Evolutionary conservation across 805 yeast species (phyloP), one percentile per base, ranked within the genome.

Genomic region (Yamadazyma ubonensis): DNA sequence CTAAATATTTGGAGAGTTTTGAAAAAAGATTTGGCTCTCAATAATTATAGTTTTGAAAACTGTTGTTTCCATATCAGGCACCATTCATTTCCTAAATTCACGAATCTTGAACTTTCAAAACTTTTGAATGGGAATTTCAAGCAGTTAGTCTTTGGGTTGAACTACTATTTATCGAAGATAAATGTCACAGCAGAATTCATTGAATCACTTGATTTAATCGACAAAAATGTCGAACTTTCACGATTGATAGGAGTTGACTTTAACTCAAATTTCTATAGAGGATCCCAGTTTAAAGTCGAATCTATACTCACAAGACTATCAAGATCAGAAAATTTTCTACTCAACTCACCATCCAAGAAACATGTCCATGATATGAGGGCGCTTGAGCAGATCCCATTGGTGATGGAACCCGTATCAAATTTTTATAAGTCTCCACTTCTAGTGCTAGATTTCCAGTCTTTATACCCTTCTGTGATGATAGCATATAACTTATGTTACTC

Each of bases 381-480:
- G 0, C 63, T 93, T 27, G 96, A 89, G 52, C 83, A 89, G 45
- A 78, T 93, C 4, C 96, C 98, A 0, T 67, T 93, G 38, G 87
- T 93, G 2, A 80, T 93, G 90, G 99, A 93, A 54, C 99, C 99
- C 0, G 76, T 77, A 17, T 79, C 96, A 4, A 80, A 78, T 14
- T 86, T 82, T 49, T 93, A 89, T 58, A 88, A 86, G 41, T 83
- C 91, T 42, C 99, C 99, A 0, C 67, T 93, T 20, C 76, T 90
- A 12, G 98, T 93, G 0, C 63, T 93, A 15, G 99, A 93, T 58
- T 93, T 93, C 54, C 96, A 91, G 52, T 88, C 97, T 0, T 70
- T 93, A 35, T 93, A 93, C 55, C 99, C 99, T 0, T 90, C 98
- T 0, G 72, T 93, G 10, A 90, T 93, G 96, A 93, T 95, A 95